phyloP scores from a whole-genome alignment of 176 grass and related monocot genomes.

The Puccinellia tenuiflora region DNA sequence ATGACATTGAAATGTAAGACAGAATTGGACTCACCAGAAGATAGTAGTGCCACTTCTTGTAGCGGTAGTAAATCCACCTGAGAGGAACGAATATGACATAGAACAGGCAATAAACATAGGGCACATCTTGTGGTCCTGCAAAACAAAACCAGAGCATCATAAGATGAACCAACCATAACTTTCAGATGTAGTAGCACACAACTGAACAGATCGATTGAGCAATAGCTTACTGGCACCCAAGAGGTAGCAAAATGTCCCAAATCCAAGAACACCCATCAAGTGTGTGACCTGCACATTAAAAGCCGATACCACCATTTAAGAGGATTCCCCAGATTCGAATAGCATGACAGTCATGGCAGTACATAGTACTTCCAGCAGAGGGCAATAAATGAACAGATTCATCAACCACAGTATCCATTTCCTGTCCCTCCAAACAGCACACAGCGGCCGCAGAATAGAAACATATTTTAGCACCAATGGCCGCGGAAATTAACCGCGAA shows the following conservation, averaged over 20 bases:
- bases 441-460: not conserved
- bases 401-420: not conserved
- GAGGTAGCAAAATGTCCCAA: conserved; percentile 95
- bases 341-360: conserved; percentile 4
- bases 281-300: conserved; percentile 79
- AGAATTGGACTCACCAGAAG: conserved; percentile 56
- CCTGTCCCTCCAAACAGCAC: not conserved
- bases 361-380: not conserved
- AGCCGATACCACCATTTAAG: conserved; percentile 12
- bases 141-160: conserved; percentile 2
- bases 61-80: conserved; percentile 93
- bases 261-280: conserved; percentile 89
- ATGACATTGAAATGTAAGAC: not conserved
- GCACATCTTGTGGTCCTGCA: conserved; percentile 82
- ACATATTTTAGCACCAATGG: not conserved
- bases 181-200: not conserved
- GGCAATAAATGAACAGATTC: conserved; percentile 28
- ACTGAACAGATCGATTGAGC: conserved; percentile 15
- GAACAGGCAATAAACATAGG: conserved; percentile 92
- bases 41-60: conserved; percentile 99
- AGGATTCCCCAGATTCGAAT: conserved; percentile 9
- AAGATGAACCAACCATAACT: not conserved
- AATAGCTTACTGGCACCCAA: conserved; percentile 88
- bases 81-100: conserved; percentile 92
- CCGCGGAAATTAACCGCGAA: not conserved